Evolutionary conservation across 768 basidiomycete species (phyloP), one percentile per base, ranked within the genome.

Genomic region (Termitomyces sp.): DNA sequence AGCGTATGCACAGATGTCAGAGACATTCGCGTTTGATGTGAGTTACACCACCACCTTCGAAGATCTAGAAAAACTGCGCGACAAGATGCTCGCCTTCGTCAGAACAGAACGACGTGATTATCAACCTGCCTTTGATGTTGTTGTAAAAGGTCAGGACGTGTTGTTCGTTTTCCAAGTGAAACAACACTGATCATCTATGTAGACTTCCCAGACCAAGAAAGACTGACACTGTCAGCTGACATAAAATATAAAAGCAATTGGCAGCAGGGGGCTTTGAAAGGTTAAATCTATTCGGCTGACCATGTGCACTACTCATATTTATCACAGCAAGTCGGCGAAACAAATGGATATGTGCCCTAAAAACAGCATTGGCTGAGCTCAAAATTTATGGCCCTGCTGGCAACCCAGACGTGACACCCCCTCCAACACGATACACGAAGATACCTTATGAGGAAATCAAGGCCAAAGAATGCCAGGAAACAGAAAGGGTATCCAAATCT

Each of bases 271-370:
- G 83, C 85, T 2, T 72, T 90, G 9, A 89, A 84, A 78, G 76
- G 85, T 85, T 63, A 21, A 64, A 16, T 44, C 50, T 52, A 55
- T 28, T 21, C n/a, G 27, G 48, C 42, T 34, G 21, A 47, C 55
- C n/a, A 47, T 45, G 37, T 44, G 14, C 47, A 48, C 50, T 56
- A 23, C 54, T 64, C 19, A 46, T n/a, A 10, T 9, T 37, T 43
- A 52, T 48, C 40, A 28, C 65, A 85, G 86, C 86, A 2, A 85
- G 86, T 70, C 81, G 92, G 54, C 81, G 91, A 35, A 94, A 94
- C 76, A 95, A 92, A 71, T 95, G 92, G 92, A 80, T 94, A 42
- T 94, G 91, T 69, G 88, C 89, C 16, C 76, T 97, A 54, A 95
- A 94, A 71, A 67, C 79, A 44, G 78, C 82, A 47, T 73, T 91